Evolutionary conservation across 2,329 filamentous ascomycete species (phyloP).

Genomic region (Sclerotiophoma versabilis): DNA sequence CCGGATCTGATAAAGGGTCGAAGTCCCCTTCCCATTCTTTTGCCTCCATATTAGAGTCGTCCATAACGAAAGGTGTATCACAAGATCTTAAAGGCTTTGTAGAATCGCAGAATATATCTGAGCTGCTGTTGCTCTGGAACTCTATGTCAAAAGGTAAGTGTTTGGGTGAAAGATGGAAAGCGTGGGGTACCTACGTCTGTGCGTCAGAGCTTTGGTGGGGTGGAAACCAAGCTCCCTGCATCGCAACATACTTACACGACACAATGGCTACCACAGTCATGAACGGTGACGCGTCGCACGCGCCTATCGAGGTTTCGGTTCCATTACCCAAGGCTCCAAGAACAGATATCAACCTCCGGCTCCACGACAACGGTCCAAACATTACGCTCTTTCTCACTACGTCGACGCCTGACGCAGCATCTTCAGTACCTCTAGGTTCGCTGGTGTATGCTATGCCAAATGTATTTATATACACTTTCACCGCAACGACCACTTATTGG

Average conservation of each 20-base stretch:
- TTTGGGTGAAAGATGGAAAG: background rate
- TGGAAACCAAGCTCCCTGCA: constrained; percentile 8
- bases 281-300: constrained; percentile 28
- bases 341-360: constrained; percentile 65
- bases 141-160: background rate
- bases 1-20: constrained; percentile 73
- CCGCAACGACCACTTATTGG: background rate
- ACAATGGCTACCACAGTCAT: constrained; percentile 28
- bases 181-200: constrained; percentile 5
- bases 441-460: constrained; percentile 95
- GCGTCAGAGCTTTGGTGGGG: constrained; percentile 17
- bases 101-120: background rate
- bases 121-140: too few relatives aligned
- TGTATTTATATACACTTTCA: constrained; percentile 59
- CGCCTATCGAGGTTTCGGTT: constrained; percentile 63
- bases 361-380: constrained; percentile 61
- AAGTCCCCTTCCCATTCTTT: constrained; percentile 67
- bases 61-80: background rate
- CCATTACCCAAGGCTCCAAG: constrained; percentile 63
- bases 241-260: constrained; percentile 5
- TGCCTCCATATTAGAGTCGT: constrained; percentile 26
- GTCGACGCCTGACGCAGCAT: constrained; percentile 50
- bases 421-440: constrained; percentile 69
- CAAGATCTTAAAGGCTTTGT: background rate
- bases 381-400: constrained; percentile 65